A percentile compares a stretch with the other conserved stretches of the same genome.
phyloP scores from a whole-genome alignment of 2,329 filamentous ascomycete species.

The Cercospora berteroae region DNA sequence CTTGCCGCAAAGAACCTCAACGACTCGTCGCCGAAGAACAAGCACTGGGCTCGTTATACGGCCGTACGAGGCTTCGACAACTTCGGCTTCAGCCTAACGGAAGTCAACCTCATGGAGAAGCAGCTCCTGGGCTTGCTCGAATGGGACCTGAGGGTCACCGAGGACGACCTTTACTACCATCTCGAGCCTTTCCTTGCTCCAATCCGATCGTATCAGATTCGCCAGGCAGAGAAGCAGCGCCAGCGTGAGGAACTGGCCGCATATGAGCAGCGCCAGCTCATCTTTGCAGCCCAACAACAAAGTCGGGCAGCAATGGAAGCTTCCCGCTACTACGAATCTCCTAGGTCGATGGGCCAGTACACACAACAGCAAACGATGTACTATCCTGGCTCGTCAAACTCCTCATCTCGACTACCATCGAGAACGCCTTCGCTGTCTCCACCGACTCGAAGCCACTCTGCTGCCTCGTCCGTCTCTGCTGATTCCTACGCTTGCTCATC shows the following conservation, averaged over 20 bases:
- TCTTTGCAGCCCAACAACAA: slow-evolving; percentile 42
- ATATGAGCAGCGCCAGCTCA: slow-evolving; percentile 36
- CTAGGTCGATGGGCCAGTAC: slow-evolving; percentile 35
- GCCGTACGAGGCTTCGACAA: slow-evolving; percentile 67
- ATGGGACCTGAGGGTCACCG: slow-evolving; percentile 85
- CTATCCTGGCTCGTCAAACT: slow-evolving; percentile 29
- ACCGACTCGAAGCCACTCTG: slow-evolving; percentile 42
- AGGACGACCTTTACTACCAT: slow-evolving; percentile 82
- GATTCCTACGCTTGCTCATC: slow-evolving; percentile 35
- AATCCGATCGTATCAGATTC: slow-evolving; percentile 62
- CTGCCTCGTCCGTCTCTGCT: slow-evolving; percentile 37
- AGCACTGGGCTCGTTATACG: slow-evolving; percentile 98
- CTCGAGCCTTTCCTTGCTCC: slow-evolving; percentile 86
- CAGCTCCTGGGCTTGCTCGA: slow-evolving; percentile 92
- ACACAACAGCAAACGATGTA: slow-evolving; percentile 30
- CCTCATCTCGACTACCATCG: slow-evolving; percentile 41
- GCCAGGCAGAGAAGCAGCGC: slow-evolving; percentile 54
- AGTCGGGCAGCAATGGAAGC: slow-evolving; percentile 31
- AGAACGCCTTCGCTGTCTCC: slow-evolving; percentile 52
- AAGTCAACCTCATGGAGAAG: slow-evolving; percentile 99
- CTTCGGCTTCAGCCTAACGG: slow-evolving; percentile 90
- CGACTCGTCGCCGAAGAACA: slow-evolving; percentile 98
- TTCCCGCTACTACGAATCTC: slow-evolving; percentile 39
- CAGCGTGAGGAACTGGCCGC: slow-evolving; percentile 42
- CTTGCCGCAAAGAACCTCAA: slow-evolving; percentile 95